Evolutionary conservation across 1,284 basidiomycete species (phyloP).

Genomic region (Ceratobasidium sp.): DNA sequence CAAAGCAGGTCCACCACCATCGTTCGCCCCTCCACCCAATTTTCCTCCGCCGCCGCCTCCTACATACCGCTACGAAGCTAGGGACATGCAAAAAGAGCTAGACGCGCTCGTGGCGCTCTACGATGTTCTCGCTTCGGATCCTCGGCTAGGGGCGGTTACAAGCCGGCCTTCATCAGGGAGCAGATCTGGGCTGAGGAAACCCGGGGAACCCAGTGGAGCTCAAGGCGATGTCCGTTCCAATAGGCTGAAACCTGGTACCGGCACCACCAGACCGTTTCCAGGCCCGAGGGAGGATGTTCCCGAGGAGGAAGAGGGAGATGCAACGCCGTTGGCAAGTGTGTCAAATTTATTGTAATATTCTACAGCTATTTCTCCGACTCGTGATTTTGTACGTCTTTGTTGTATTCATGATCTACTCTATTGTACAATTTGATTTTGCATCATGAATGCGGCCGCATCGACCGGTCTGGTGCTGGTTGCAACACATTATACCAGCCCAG

Average conservation of each 20-base stretch:
- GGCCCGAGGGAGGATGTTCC: slow-evolving; percentile 57
- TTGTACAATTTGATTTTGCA: background rate
- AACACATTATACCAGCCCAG: slow-evolving; percentile 4
- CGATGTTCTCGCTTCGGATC: slow-evolving; percentile 1
- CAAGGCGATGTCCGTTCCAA: background rate
- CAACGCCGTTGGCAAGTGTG: background rate
- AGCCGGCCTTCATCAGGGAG: slow-evolving; percentile 3
- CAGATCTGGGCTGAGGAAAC: background rate
- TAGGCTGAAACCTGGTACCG: background rate
- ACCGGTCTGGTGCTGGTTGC: background rate
- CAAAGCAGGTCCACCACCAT: slow-evolving; percentile 13
- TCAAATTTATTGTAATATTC: background rate
- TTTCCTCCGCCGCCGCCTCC: slow-evolving; percentile 32
- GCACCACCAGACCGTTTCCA: background rate
- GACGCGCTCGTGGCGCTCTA: slow-evolving; percentile 29
- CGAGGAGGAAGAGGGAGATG: slow-evolving; percentile 70
- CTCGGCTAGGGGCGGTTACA: background rate
- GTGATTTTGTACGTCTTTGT: slow-evolving; percentile 23
- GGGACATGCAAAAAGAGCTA: slow-evolving; percentile 9
- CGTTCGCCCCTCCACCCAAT: slow-evolving; percentile 23
- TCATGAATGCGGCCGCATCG: background rate
- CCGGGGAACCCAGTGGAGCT: slow-evolving; percentile 2
- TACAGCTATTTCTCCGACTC: background rate
- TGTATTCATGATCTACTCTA: background rate
- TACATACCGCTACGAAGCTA: background rate